Evolutionary conservation across 768 basidiomycete genomes (phyloP).

Genomic region (Asterophora lycoperdoides): DNA sequence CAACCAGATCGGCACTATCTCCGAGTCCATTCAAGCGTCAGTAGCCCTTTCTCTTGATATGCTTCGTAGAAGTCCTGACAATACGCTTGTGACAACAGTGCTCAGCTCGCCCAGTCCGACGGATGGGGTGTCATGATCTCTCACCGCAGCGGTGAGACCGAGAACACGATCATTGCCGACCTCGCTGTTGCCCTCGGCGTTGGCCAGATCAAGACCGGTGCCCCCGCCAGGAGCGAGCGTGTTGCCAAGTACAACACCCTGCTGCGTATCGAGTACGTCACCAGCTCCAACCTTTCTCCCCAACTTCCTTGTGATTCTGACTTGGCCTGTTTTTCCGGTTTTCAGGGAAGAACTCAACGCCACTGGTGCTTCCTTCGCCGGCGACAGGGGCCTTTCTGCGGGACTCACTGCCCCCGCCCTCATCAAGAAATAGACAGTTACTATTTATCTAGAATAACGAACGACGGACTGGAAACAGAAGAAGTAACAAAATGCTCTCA

Average conservation of each 20-base stretch:
- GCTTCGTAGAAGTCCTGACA: not conserved
- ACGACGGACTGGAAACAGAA: conserved; percentile 8
- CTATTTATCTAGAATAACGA: not conserved
- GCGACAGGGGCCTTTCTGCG: conserved; percentile 72
- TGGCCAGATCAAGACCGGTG: conserved; percentile 98
- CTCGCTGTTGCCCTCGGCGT: conserved; percentile 88
- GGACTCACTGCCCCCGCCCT: conserved; percentile 72
- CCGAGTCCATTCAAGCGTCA: conserved; percentile 97
- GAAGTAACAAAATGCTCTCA: conserved; percentile 6
- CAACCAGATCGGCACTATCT: conserved; percentile 99
- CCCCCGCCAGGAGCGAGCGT: conserved; percentile 93
- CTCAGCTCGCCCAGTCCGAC: conserved; percentile 92
- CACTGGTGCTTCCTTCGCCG: conserved; percentile 67
- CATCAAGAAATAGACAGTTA: conserved; percentile 51
- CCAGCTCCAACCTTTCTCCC: not conserved
- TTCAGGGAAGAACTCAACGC: conserved; percentile 71
- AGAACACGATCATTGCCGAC: conserved; percentile 95
- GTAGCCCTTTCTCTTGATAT: conserved; percentile 28
- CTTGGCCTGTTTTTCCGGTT: conserved; percentile 7
- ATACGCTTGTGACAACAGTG: conserved; percentile 40
- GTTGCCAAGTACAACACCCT: conserved; percentile 92
- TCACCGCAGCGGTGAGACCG: conserved; percentile 98
- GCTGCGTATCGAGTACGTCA: conserved; percentile 81
- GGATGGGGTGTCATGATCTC: conserved; percentile 99
- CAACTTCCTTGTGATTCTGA: conserved; percentile 3